Evolutionary conservation across 2,329 filamentous ascomycete genomes (phyloP).

Genomic region (Verticillium dahliae): DNA sequence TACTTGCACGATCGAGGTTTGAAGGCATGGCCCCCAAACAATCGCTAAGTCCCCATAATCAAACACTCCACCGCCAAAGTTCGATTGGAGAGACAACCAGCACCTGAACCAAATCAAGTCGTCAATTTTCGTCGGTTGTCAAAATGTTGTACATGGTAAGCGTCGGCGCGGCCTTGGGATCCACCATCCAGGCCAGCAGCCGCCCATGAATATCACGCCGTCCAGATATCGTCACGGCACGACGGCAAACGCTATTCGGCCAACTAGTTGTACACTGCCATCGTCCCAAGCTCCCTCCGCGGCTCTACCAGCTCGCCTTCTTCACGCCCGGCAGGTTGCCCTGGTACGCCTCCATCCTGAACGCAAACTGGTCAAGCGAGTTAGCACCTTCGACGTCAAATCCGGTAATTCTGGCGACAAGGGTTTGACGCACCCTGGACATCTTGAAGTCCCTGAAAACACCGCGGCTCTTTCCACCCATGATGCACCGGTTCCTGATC

Average conservation of each 20-base stretch:
- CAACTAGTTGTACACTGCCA: not conserved
- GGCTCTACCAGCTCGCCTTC: constrained; percentile 86
- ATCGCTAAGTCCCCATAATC: too few relatives aligned
- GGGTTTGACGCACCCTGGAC: constrained; percentile 63
- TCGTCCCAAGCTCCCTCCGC: not conserved
- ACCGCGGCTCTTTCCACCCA: constrained; percentile 85
- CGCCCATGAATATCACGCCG: not conserved
- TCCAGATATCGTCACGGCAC: not conserved
- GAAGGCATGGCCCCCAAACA: too few relatives aligned
- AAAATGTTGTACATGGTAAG: not conserved
- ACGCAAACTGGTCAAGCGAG: constrained; percentile 65
- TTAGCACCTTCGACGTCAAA: constrained; percentile 11
- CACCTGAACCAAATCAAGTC: not conserved
- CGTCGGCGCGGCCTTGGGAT: not conserved
- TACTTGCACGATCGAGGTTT: too few relatives aligned
- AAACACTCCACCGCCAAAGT: not conserved
- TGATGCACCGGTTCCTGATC: constrained; percentile 87
- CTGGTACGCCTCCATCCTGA: constrained; percentile 79
- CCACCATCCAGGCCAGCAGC: not conserved
- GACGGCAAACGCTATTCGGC: not conserved
- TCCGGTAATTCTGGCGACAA: not conserved
- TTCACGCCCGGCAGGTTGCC: constrained; percentile 86
- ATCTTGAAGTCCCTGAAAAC: constrained; percentile 91
- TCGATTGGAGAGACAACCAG: too few relatives aligned
- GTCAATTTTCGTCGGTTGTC: not conserved